phyloP scores from a whole-genome alignment of 306 rosid species.

The Glycyrrhiza uralensis region DNA sequence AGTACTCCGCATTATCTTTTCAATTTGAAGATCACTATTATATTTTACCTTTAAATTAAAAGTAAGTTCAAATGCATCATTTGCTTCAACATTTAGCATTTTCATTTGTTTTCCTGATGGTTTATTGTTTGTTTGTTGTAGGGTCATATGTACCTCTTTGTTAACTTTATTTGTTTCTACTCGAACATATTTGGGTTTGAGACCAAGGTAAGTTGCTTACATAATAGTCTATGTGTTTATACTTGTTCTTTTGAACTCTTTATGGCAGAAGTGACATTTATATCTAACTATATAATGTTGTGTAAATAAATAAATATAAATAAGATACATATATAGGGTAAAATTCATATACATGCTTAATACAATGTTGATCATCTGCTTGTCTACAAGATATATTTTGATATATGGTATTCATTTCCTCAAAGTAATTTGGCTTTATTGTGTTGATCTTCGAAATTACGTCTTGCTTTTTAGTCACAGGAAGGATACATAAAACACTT shows the following conservation, averaged over 20 bases:
- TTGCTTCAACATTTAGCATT: constrained; percentile 14
- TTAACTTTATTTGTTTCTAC: constrained; percentile 79
- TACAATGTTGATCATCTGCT: not conserved
- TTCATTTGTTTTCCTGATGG: constrained; percentile 33
- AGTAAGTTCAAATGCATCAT: not conserved
- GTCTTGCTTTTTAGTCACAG: not conserved
- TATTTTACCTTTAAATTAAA: constrained; percentile 13
- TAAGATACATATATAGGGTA: not conserved
- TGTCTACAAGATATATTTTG: not conserved
- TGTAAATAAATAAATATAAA: not conserved
- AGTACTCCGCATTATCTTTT: constrained; percentile 3
- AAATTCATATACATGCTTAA: not conserved
- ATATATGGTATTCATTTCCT: not conserved
- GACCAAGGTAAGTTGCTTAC: constrained; percentile 67
- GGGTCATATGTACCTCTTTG: constrained; percentile 98
- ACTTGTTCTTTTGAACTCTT: constrained; percentile 6
- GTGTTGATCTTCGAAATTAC: not conserved
- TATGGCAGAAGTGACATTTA: not conserved
- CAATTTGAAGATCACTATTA: not conserved
- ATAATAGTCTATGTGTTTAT: not conserved
- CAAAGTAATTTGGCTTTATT: not conserved
- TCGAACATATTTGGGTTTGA: constrained; percentile 94
- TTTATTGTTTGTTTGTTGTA: constrained; percentile 39
- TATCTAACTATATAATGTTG: constrained; percentile 5
- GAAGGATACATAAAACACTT: not conserved